Evolutionary conservation across 2,329 filamentous ascomycete species (phyloP).

Genomic region (Geoglossum cookeanum): DNA sequence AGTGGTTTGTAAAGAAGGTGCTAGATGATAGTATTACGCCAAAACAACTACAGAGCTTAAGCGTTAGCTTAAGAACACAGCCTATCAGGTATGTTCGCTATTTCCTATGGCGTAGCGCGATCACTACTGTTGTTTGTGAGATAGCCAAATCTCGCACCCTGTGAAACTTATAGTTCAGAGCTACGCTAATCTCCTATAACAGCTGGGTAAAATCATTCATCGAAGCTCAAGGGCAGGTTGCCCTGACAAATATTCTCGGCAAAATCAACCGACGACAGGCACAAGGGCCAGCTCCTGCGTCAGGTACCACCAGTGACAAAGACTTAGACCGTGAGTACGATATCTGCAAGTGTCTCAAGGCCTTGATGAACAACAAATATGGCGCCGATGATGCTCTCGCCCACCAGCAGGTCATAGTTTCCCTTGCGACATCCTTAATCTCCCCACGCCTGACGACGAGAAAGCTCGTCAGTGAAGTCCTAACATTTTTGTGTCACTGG

Average conservation of each 20-base stretch:
- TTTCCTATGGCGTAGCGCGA: neutral
- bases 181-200: conserved; percentile 5
- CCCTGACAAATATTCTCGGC: conserved; percentile 76
- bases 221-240: conserved; percentile 91
- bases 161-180: neutral
- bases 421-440: conserved; percentile 69
- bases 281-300: conserved; percentile 47
- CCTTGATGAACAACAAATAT: conserved; percentile 98
- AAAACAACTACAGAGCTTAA: conserved; percentile 80
- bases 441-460: conserved; percentile 79
- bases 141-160: neutral
- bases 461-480: conserved; percentile 85
- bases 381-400: conserved; percentile 86
- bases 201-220: conserved; percentile 92
- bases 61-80: conserved; percentile 87
- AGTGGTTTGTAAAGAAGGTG: conserved; percentile 94
- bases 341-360: conserved; percentile 93
- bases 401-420: conserved; percentile 78
- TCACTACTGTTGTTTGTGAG: neutral
- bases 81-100: conserved; percentile 45
- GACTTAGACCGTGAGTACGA: conserved; percentile 87
- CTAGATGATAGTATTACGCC: conserved; percentile 88
- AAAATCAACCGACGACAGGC: conserved; percentile 84
- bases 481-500: conserved; percentile 95
- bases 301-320: conserved; percentile 42